Evolutionary conservation across 805 yeast species (phyloP), one percentile per base, ranked within the genome.

Genomic region (Ogataea dorogensis): DNA sequence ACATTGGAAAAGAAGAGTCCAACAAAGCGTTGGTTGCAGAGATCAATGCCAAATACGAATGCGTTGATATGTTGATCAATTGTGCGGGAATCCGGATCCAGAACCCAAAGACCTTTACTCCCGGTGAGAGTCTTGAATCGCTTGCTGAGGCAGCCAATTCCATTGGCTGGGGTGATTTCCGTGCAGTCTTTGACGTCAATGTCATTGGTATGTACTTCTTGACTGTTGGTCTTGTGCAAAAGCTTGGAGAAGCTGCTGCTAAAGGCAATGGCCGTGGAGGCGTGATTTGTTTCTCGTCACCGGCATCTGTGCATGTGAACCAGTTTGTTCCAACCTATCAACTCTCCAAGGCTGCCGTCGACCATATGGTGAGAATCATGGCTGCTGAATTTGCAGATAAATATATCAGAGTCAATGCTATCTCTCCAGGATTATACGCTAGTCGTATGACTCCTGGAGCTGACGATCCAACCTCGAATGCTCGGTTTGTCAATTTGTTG

Each of bases 331-430:
- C 54, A 9, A 38, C 52, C 3, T 50, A 49, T 20, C 53, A 50
- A 22, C 41, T 50, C 2, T 42, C 52, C 2, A 50, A 50, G 26
- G 49, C 40, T 13, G 33, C 53, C 2, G 36, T 47, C 11, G 53
- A 49, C 25, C 54, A 50, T 25, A 49, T 50, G 54, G 54, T 50
- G 12, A 40, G 54, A 38, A 50, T 50, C 22, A 44, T 50, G 54
- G 54, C 54, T 9, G 54, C 53, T 8, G 49, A 50, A 20, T 49
- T 50, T 43, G 54, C 52, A 1, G 52, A 50, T 23, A 49, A 49
- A 28, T 49, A 47, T 20, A 49, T 50, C 20, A 28, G 53, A 18
- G 52, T 50, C 22, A 50, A 50, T 27, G 53, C 53, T 5, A 43
- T 49, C 17, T 50, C 54, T 4, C 54, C 54, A 7, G 54, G 54